Evolutionary conservation across 116 monocot species (phyloP), one percentile per base, ranked within the genome.

Genomic region (Zostera marina): DNA sequence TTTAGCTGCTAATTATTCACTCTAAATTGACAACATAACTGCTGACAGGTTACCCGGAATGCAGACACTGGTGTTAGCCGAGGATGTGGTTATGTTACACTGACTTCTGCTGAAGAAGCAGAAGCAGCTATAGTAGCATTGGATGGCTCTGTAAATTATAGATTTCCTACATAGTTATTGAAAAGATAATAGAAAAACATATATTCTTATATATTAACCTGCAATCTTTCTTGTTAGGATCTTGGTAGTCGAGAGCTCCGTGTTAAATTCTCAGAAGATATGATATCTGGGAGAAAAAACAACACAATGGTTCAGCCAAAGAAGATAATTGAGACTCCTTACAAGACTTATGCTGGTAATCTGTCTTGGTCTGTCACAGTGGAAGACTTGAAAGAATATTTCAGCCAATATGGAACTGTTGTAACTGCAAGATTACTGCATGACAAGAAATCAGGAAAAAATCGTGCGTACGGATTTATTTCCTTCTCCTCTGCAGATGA

Each of bases 81-180:
- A 44, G 90, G 90, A 52, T 78, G 79, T 70, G 90, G 81, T 52
- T 78, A 57, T 69, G 73, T 90, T 59, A 81, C 84, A 53, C 72
- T 90, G 81, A 70, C 59, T 62, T 84, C 90, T 62, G 25, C 76
- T 62, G 48, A 57, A 47, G 90, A 84, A 74, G 90, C 84, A 59
- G 76, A 70, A 68, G 68, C 69, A 52, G 90, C 90, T 63, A 74
- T 90, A 42, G 11, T 41, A 40, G 65, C 78, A 63, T 66, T 90
- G 52, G 84, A 90, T 79, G 81, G 84, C 66, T 78, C 79, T 53
- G 90, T 90, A 79, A 77, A n/a, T n/a, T n/a, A n/a, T n/a, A n/a
- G n/a, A n/a, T n/a, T n/a, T n/a, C n/a, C n/a, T n/a, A n/a, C n/a
- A n/a, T n/a, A n/a, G 83, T 69, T 16, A 9, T 42, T 12, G 56